phyloP scores from a whole-genome alignment of 257 asterid genomes.

The Jasminum sambac region DNA sequence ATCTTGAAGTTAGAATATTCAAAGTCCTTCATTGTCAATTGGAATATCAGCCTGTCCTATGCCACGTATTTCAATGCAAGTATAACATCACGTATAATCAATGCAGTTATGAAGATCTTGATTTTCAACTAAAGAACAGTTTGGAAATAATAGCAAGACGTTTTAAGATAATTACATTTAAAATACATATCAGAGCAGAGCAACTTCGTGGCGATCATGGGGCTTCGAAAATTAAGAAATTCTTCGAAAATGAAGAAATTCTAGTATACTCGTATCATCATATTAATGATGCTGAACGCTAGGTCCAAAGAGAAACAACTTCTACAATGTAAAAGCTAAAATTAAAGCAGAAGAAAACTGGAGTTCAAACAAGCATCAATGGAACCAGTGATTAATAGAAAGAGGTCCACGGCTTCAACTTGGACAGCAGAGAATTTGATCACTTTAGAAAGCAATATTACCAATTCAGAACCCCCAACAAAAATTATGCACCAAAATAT shows the following conservation, averaged over 20 bases:
- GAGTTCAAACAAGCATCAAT: not conserved
- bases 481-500: not conserved
- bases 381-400: not conserved
- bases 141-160: not conserved
- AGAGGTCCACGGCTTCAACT: not conserved
- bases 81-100: not conserved
- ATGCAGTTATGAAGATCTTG: not conserved
- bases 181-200: not conserved
- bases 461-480: not conserved
- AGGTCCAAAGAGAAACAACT: not conserved
- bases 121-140: not conserved
- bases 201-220: constrained; percentile 2
- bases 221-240: not conserved
- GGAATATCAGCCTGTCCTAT: not conserved
- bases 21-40: constrained; percentile 2
- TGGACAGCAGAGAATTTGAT: not conserved
- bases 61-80: not conserved
- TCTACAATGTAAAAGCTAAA: not conserved
- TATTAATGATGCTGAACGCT: not conserved
- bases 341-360: not conserved
- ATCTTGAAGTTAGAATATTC: not conserved
- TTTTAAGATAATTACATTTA: not conserved
- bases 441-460: not conserved
- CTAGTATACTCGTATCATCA: not conserved
- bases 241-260: no score